Base-by-base conservation (phyloP, 1,139 yeast species). In the Casaregolazyma lundiana region DNA sequence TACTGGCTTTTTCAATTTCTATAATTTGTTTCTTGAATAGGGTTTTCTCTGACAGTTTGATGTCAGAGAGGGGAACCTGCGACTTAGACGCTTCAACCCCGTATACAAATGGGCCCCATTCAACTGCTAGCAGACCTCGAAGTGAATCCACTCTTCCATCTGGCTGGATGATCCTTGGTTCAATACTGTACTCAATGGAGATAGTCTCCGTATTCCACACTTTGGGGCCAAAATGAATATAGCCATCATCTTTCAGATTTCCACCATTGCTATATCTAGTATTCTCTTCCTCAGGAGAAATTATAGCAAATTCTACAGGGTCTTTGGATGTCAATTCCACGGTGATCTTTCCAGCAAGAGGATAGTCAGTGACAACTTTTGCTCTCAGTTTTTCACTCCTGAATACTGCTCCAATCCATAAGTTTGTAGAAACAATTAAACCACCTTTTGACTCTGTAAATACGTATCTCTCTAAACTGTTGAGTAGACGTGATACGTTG, bases 401-500 rank as follows among this genome's bases (percentile, higher is more conserved):
- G 16, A 26, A 43, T 9, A 29, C 26, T 4, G 42, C 41, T 13
- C 43, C 43, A 15, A 43, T 43, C 35, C 41, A 43, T 17, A 43
- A 32, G 15, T 43, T 43, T 17, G 35, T 18, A 6, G 35, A 37
- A 4, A 38, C 42, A 8, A 37, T 26, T 13, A 29, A 26, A 15
- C 35, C 32, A 15, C 24, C 19, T 19, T 19, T 17, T 8, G 41
- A 26, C 13, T 21, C 32, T 7, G 38, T 35, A 29, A 43, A 30
- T 2, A 38, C 43, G 17, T 43, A 43, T 3, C 38, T 35, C 15
- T 43, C 37, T 8, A 43, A 26, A 6, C 42, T 37, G 20, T 43
- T 43, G 30, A 43, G 20, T 5, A 43, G 26, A 13, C 46, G 41
- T 18, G 46, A 29, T 30, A 57, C 61, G 38, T 60, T 60, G 9